Evolutionary conservation across 2,329 filamentous ascomycete genomes (phyloP), one percentile per base, ranked within the genome.

Genomic region (Talaromyces sp.): DNA sequence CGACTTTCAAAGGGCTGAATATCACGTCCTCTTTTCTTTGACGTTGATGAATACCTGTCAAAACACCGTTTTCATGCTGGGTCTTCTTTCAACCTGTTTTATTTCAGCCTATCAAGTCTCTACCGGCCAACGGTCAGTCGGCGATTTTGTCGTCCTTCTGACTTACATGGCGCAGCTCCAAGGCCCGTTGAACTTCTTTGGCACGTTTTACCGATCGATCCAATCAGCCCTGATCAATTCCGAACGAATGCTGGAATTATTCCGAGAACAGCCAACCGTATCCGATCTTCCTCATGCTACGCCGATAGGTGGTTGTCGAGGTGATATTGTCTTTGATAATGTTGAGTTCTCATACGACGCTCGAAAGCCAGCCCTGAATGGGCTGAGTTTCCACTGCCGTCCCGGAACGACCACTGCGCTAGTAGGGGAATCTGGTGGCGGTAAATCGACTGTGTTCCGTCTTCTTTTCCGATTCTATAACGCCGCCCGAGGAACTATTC

Each of bases 401-500:
- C 93, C 95, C 1, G 95, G 95, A 58, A 97, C 92, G 0, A 98
- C 93, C 0, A 99, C 93, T 6, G 95, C 95, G 0, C 88, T 99
- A 65, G 95, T 99, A 19, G 95, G 95, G 65, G 93, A 98, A 75
- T 98, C 93, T 33, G 95, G 95, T 53, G 95, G 95, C 62, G 95
- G 95, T 66, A 99, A 99, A 76, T 98, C 93, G 2, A 99, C 95
- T 0, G 85, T 99, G 28, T 97, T 99, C 81, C 89, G 95, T 57
- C 84, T 98, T 55, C 87, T 99, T 73, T 98, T 96, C 82, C 90
- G 95, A 19, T 99, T 97, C 77, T 99, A 98, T 80, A 96, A 97
- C 72, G 86, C 88, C 59, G 82, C 88, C 58, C 84, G 86, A 57
- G 95, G 95, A 39, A 86, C 82, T 70, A 96, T 98, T 61, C 85